Evolutionary conservation across 805 yeast species (phyloP).

Genomic region (Hanseniaspora lindneri): DNA sequence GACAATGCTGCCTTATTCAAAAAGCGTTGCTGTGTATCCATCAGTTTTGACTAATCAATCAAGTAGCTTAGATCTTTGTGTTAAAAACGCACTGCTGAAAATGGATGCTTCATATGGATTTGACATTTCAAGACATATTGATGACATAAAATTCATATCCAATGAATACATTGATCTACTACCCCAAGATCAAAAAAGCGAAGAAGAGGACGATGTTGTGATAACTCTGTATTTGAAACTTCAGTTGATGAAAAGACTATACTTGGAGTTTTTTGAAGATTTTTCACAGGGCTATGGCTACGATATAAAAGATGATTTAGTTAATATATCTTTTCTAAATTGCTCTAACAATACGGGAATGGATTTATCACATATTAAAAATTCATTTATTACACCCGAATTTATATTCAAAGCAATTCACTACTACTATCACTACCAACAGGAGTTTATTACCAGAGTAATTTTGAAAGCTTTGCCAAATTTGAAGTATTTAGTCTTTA

Average conservation of each 20-base stretch:
- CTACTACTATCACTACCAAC: constrained; percentile 16
- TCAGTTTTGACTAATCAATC: constrained; percentile 30
- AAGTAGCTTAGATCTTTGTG: constrained; percentile 9
- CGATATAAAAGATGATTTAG: constrained; percentile 12
- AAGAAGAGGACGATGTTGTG: constrained; percentile 3
- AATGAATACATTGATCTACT: neutral
- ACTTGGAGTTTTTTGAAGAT: constrained; percentile 13
- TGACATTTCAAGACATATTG: constrained; percentile 9
- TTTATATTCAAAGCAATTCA: constrained; percentile 9
- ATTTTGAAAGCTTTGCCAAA: constrained; percentile 28
- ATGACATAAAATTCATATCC: constrained; percentile 11
- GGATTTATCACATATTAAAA: constrained; percentile 8
- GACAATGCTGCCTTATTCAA: constrained; percentile 33
- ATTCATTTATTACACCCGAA: constrained; percentile 8
- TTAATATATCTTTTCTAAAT: constrained; percentile 8
- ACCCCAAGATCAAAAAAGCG: constrained; percentile 3
- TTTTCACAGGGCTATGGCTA: constrained; percentile 14
- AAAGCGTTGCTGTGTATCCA: constrained; percentile 35
- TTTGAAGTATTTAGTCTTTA: constrained; percentile 31
- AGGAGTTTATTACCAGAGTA: constrained; percentile 18
- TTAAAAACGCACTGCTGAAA: constrained; percentile 8
- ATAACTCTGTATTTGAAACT: constrained; percentile 8
- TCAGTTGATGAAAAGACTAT: constrained; percentile 12
- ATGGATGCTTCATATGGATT: constrained; percentile 12
- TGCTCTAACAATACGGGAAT: constrained; percentile 14